Base-by-base conservation (phyloP, 2,329 filamentous ascomycete genomes). In the Alternaria sp. region DNA sequence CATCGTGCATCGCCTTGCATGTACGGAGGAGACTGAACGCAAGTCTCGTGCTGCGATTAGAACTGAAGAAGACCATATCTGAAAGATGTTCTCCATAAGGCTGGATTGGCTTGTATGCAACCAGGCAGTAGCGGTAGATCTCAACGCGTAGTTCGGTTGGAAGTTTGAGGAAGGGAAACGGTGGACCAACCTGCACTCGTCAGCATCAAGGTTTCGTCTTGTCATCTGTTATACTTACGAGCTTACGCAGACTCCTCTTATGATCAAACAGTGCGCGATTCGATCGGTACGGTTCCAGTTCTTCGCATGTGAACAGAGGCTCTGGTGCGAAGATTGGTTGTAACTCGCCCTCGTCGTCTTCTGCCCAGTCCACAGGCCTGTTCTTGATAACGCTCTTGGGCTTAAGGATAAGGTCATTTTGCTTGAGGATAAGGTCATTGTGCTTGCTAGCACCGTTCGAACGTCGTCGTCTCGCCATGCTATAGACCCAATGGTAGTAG, bases 141-240 rank as follows among this genome's bases (percentile, higher is more conserved):
- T 40, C n/a, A 15, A 40, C 15, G 9, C 36, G 36, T 10, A 40
- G 36, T 40, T 40, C 36, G 8, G 36, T 40, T 40, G 36, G 36
- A 2, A 40, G 36, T 5, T 40, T 17, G 0, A 40, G n/a, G n/a
- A 40, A 40, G 0, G 36, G 36, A 1, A 40, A 40, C 5, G n/a
- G 36, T 40, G 8, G 36, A 0, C 8, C n/a, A 2, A 6, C 36
- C 36, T 40, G 32, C 30, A 32, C 0, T 1, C 1, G 5, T 36
- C 1, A 36, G 30, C 30, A 36, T 1, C 1, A 0, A 32, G 4
- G 5, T 15, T 32, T 2, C 2, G 1, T 32, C 0, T 1, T 2
- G 3, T 0, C 30, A 1, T 32, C 30, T 15, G 30, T 1, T 15
- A 36, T 0, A 36, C 32, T 36, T 36, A 36, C 32, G 0, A 36